Percentiles rank a stretch among this genome's conserved stretches.
These are phyloP conservation scores for Verruconis gallopava DNA, from an alignment of 2,329 filamentous ascomycete species.

Conservation along the genomic window DNA sequence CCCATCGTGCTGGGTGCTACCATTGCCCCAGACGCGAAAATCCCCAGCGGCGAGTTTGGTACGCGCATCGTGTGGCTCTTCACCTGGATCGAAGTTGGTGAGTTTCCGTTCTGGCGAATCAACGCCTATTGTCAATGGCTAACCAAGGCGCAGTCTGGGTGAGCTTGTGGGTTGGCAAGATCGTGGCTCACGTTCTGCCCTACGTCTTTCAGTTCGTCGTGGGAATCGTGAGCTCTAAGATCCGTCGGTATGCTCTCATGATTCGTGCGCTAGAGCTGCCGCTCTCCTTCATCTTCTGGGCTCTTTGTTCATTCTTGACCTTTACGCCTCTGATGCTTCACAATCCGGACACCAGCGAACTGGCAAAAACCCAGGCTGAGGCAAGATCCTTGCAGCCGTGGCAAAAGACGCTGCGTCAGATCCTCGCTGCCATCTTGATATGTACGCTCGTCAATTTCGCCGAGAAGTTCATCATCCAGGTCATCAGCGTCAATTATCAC, in stretches of 20 bases:
- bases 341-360: slow-evolving; percentile 20
- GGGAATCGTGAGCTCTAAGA: slow-evolving; percentile 51
- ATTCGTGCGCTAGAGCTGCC: slow-evolving; percentile 46
- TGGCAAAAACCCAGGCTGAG: slow-evolving; percentile 14
- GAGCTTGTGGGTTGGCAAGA: slow-evolving; percentile 49
- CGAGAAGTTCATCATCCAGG: slow-evolving; percentile 69
- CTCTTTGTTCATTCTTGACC: slow-evolving; percentile 44
- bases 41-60: too few species aligned
- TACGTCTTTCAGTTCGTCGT: slow-evolving; percentile 47
- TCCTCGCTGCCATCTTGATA: slow-evolving; percentile 55
- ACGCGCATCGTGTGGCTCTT: slow-evolving; percentile 49
- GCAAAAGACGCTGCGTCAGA: slow-evolving; percentile 45
- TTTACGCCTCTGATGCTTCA: slow-evolving; percentile 36
- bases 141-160: slow-evolving; percentile 38
- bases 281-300: slow-evolving; percentile 47
- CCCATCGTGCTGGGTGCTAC: slow-evolving; percentile 51
- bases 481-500: slow-evolving; percentile 77
- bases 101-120: slow-evolving; percentile 10
- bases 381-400: slow-evolving; percentile 27
- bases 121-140: background rate
- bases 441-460: slow-evolving; percentile 57
- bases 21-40: slow-evolving; percentile 31
- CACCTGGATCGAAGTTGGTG: slow-evolving; percentile 48
- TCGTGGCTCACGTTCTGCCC: slow-evolving; percentile 45
- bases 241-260: slow-evolving; percentile 49